Evolutionary conservation across 805 yeast genomes (phyloP).

Genomic region (Candida nemodendra): DNA sequence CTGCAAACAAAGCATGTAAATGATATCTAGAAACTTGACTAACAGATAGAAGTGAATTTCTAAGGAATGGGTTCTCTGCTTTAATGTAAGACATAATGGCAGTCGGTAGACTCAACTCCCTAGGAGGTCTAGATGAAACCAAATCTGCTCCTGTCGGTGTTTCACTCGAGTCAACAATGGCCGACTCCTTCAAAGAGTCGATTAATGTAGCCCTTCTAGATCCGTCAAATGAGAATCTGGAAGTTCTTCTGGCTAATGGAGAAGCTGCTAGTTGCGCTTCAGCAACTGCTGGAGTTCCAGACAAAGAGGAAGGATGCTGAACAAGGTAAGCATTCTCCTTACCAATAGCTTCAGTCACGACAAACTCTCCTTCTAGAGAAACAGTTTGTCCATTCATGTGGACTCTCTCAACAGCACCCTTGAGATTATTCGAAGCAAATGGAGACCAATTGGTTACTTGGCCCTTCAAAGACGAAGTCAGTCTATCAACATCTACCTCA

Average conservation of each 20-base stretch:
- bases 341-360: constrained; percentile 62
- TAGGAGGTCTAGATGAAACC: constrained; percentile 72
- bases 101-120: constrained; percentile 71
- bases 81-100: constrained; percentile 77
- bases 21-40: constrained; percentile 84
- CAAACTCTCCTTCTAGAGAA: constrained; percentile 77
- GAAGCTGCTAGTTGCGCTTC: constrained; percentile 32
- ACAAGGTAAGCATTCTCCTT: constrained; percentile 48
- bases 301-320: constrained; percentile 39
- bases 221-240: constrained; percentile 52
- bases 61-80: constrained; percentile 83
- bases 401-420: constrained; percentile 89
- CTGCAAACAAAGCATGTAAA: constrained; percentile 88
- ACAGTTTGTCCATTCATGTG: constrained; percentile 74
- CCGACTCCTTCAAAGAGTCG: constrained; percentile 33
- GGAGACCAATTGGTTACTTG: constrained; percentile 51
- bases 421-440: constrained; percentile 50
- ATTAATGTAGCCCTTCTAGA: constrained; percentile 37
- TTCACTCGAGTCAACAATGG: constrained; percentile 41
- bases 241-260: constrained; percentile 38
- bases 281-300: constrained; percentile 30
- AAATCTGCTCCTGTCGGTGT: constrained; percentile 60
- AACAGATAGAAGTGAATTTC: constrained; percentile 85
- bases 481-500: constrained; percentile 81
- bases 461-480: constrained; percentile 39